Conservation (phyloP, 768 basidiomycete genomes). For the Peribolospora baueri region DNA sequence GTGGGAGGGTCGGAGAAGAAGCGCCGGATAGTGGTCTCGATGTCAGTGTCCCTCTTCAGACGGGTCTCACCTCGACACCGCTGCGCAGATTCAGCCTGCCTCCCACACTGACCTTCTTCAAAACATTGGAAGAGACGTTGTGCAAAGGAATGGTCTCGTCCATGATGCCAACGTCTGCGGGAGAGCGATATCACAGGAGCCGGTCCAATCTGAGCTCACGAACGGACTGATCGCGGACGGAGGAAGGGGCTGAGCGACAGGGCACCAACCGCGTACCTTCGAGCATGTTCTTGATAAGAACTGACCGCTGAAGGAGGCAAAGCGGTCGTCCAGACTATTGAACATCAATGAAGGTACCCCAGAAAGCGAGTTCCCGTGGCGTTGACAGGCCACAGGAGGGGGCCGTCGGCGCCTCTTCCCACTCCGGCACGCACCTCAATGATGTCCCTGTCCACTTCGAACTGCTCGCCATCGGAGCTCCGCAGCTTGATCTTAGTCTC, state of each 20-base stretch:
- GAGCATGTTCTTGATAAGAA: slow-evolving; percentile 98
- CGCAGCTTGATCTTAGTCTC: slow-evolving; percentile 41
- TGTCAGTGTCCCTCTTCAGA: no score
- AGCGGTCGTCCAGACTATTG: not conserved
- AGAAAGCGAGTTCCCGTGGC: slow-evolving; percentile 1
- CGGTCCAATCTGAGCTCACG: no score
- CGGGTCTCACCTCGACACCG: no score
- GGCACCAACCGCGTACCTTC: slow-evolving; percentile 40
- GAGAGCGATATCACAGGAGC: no score
- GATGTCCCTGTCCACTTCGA: slow-evolving; percentile 76
- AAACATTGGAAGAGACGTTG: slow-evolving; percentile 72
- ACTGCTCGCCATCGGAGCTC: slow-evolving; percentile 88
- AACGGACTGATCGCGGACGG: not conserved
- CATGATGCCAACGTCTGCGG: slow-evolving; percentile 68
- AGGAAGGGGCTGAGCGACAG: slow-evolving; percentile 2
- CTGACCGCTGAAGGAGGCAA: slow-evolving; percentile 31
- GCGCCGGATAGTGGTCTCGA: no score
- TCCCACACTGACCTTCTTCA: slow-evolving; percentile 51
- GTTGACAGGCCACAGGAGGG: no score
- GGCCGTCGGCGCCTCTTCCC: no score
- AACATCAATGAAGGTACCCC: not conserved
- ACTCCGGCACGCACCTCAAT: slow-evolving; percentile 29
- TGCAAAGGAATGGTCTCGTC: slow-evolving; percentile 86
- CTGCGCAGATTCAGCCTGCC: not conserved
- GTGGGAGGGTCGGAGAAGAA: not conserved